Evolutionary conservation across 768 basidiomycete species (phyloP).

Genomic region (Serpula lacrymans): DNA sequence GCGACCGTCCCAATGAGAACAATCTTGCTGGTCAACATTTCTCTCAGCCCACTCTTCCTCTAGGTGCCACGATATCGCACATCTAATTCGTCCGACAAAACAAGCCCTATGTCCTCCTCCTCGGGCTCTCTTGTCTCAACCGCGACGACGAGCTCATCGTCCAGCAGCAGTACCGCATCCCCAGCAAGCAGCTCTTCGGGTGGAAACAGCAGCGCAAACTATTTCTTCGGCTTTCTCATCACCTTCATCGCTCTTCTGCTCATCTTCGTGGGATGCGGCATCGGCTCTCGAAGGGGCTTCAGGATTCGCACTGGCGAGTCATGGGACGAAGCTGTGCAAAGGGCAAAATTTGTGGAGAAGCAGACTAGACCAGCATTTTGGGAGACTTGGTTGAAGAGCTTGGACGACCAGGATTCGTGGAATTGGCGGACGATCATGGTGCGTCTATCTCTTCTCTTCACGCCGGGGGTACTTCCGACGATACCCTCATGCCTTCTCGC

Average conservation of each 20-base stretch:
- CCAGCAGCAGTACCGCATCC: constrained; percentile 2
- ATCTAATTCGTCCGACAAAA: too few relatives aligned
- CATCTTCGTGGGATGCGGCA: constrained; percentile 49
- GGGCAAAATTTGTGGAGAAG: constrained; percentile 15
- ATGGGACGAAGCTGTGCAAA: constrained; percentile 7
- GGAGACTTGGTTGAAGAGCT: constrained; percentile 17
- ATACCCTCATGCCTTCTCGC: too few relatives aligned
- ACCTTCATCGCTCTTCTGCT: constrained; percentile 36
- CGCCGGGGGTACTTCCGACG: too few relatives aligned
- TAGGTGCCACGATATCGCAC: too few relatives aligned
- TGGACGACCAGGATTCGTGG: not conserved
- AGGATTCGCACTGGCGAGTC: constrained; percentile 12
- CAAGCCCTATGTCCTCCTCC: too few relatives aligned
- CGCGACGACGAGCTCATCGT: not conserved
- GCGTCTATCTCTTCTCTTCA: constrained; percentile 7
- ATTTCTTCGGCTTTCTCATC: constrained; percentile 31
- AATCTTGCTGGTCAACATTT: too few relatives aligned
- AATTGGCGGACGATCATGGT: constrained; percentile 12
- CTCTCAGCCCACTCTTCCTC: too few relatives aligned
- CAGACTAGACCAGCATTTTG: constrained; percentile 14
- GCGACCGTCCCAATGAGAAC: too few relatives aligned
- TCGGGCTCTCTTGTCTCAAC: too few relatives aligned
- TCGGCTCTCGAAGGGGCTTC: constrained; percentile 43
- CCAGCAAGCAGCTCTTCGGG: too few relatives aligned
- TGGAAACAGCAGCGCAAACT: constrained; percentile 16